Base-by-base conservation (phyloP, 2,329 filamentous ascomycete species). In the Coccinonectria pachysandricola region DNA sequence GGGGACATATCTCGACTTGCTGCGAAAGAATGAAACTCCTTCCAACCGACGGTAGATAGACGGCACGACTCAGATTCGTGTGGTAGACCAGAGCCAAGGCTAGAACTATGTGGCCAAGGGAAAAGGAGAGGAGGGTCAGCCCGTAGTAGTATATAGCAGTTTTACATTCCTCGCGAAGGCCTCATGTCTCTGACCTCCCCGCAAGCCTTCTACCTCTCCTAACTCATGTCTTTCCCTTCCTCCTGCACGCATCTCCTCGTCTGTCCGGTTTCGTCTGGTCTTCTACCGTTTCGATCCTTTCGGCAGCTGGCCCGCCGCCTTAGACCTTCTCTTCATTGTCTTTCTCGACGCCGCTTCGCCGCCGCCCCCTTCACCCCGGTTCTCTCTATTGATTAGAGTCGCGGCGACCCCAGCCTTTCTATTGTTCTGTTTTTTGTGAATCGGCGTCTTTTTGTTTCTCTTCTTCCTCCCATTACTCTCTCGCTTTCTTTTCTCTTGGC, bases 271-370 rank as follows among this genome's bases (percentile, higher is more conserved):
- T n/a, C n/a, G n/a, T n/a, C n/a, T 32, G 31, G 30, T 41, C 33
- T 27, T 19, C 22, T 30, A 16, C 43, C 40, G 48, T 41, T 50
- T 49, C 47, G 49, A 46, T 53, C 47, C 37, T 49, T 53, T 30
- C 45, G 46, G 46, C 43, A 44, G 42, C 46, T 51, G 42, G 43
- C 35, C 40, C 30, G 26, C 39, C 39, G 28, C 40, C 16, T 36
- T 27, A 36, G 35, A 29, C 30, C 36, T 32, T 25, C 10, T 32
- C 30, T 30, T 28, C 22, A 23, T 32, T 35, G 19, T 18, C 19
- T n/a, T n/a, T n/a, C n/a, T n/a, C n/a, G n/a, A n/a, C n/a, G n/a
- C n/a, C n/a, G n/a, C n/a, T n/a, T n/a, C n/a, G n/a, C n/a, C n/a
- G n/a, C n/a, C n/a, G n/a, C n/a, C n/a, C n/a, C n/a, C n/a, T n/a